phyloP scores from a whole-genome alignment of 2,329 filamentous ascomycete genomes.

The Hypoxylon rubiginosum region DNA sequence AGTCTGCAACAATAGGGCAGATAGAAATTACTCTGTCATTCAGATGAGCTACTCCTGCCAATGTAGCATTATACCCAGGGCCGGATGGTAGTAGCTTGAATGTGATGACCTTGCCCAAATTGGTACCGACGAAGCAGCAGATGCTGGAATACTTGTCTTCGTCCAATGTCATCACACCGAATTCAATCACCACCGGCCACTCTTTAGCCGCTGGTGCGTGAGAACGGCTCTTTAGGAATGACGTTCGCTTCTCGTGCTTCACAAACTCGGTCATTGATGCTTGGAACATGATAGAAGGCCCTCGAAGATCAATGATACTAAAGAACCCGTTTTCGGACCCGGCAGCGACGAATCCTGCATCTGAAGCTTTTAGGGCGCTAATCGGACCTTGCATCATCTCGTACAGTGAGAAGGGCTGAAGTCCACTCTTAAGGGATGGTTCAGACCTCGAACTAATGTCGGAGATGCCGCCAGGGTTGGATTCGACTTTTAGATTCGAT shows the following conservation, averaged over 20 bases:
- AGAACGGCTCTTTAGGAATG: slow-evolving; percentile 73
- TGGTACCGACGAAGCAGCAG: slow-evolving; percentile 90
- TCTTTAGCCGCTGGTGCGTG: slow-evolving; percentile 68
- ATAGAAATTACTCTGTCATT: slow-evolving; percentile 81
- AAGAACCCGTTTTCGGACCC: slow-evolving; percentile 88
- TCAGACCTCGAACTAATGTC: slow-evolving; percentile 82
- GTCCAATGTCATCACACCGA: slow-evolving; percentile 92
- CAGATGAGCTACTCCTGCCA: slow-evolving; percentile 76
- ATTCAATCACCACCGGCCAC: slow-evolving; percentile 86
- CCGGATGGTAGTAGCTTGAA: slow-evolving; percentile 89
- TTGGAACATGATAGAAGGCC: slow-evolving; percentile 85
- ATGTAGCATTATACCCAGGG: slow-evolving; percentile 78
- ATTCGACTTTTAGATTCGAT: slow-evolving; percentile 63
- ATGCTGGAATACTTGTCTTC: slow-evolving; percentile 97
- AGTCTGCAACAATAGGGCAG: slow-evolving; percentile 82
- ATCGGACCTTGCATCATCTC: slow-evolving; percentile 87
- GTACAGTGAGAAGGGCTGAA: slow-evolving; percentile 84
- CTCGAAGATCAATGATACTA: slow-evolving; percentile 87
- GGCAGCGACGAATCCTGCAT: slow-evolving; percentile 90
- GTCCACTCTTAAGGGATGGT: slow-evolving; percentile 78
- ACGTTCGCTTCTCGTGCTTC: slow-evolving; percentile 81
- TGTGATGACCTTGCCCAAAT: slow-evolving; percentile 83
- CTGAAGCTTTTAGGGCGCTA: slow-evolving; percentile 84
- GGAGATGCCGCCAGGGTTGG: slow-evolving; percentile 77
- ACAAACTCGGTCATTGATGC: slow-evolving; percentile 78